phyloP scores from a whole-genome alignment of 108 stramenopile genomes.

The Mayamaea pseudoterrestris region DNA sequence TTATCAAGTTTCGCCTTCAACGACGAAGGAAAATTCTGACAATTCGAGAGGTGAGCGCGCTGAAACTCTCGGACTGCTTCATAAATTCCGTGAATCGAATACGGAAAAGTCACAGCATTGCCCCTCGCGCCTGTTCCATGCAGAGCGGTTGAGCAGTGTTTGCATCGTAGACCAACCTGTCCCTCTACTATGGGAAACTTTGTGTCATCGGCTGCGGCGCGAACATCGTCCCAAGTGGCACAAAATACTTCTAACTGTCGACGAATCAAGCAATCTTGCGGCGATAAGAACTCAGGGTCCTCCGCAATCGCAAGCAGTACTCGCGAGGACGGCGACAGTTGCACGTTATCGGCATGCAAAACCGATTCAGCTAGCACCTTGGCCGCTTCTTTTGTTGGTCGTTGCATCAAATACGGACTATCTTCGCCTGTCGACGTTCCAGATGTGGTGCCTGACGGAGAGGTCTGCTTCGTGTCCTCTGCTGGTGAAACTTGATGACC shows the following conservation, averaged over 20 bases:
- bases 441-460: background rate
- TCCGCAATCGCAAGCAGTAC: conserved; percentile 67
- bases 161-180: conserved; percentile 74
- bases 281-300: conserved; percentile 80
- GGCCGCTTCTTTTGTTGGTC: conserved; percentile 26
- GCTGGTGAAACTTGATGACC: background rate
- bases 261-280: conserved; percentile 67
- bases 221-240: conserved; percentile 50
- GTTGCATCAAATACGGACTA: conserved; percentile 14
- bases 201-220: conserved; percentile 29
- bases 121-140: conserved; percentile 21
- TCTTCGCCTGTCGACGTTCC: conserved; percentile 20
- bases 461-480: background rate
- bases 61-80: conserved; percentile 78
- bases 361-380: conserved; percentile 16
- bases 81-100: conserved; percentile 64
- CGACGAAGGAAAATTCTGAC: conserved; percentile 39
- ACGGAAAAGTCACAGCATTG: conserved; percentile 59
- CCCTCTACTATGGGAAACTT: conserved; percentile 65
- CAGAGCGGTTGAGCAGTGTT: conserved; percentile 49
- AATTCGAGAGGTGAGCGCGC: conserved; percentile 61
- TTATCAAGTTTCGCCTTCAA: conserved; percentile 24
- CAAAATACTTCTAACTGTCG: conserved; percentile 72
- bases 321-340: conserved; percentile 50
- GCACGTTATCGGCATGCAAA: conserved; percentile 7